Conservation (phyloP, 1,139 yeast genomes). For the Tardiomyces digboiensis region DNA sequence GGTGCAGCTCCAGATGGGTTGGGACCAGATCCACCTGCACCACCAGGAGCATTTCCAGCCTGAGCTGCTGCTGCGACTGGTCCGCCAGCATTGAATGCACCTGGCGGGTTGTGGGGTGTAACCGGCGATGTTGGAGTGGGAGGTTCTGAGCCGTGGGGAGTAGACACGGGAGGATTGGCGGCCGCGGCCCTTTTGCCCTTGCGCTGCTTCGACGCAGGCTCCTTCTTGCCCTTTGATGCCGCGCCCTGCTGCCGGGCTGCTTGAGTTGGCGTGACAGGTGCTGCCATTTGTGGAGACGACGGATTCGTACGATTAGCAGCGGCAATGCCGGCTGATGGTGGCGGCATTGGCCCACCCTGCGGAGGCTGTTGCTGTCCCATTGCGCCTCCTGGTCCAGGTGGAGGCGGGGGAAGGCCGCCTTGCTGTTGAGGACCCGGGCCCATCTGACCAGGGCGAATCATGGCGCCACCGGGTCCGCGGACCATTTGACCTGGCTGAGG, state of each 20-base stretch:
- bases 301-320: slow-evolving; percentile 8
- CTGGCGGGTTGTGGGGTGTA: slow-evolving; percentile 22
- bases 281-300: slow-evolving; percentile 3
- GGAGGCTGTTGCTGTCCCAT: slow-evolving; percentile 15
- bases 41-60: too few relatives aligned
- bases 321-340: slow-evolving; percentile 7
- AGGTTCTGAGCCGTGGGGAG: slow-evolving; percentile 24
- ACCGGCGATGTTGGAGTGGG: slow-evolving; percentile 32
- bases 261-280: slow-evolving; percentile 38
- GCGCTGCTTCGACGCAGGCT: slow-evolving; percentile 24
- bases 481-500: not conserved
- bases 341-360: slow-evolving; percentile 10
- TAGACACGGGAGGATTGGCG: slow-evolving; percentile 22
- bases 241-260: slow-evolving; percentile 32
- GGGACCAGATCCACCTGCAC: too few relatives aligned
- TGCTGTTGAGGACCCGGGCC: slow-evolving; percentile 4
- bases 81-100: slow-evolving; percentile 1
- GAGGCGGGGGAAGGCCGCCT: not conserved
- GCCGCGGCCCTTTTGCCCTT: slow-evolving; percentile 31
- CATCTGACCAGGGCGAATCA: slow-evolving; percentile 1
- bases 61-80: too few relatives aligned
- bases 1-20: too few relatives aligned
- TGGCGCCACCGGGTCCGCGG: not conserved
- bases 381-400: not conserved
- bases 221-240: slow-evolving; percentile 26